Conservation (phyloP, 2,329 filamentous ascomycete species). For the Aureobasidium namibiae region DNA sequence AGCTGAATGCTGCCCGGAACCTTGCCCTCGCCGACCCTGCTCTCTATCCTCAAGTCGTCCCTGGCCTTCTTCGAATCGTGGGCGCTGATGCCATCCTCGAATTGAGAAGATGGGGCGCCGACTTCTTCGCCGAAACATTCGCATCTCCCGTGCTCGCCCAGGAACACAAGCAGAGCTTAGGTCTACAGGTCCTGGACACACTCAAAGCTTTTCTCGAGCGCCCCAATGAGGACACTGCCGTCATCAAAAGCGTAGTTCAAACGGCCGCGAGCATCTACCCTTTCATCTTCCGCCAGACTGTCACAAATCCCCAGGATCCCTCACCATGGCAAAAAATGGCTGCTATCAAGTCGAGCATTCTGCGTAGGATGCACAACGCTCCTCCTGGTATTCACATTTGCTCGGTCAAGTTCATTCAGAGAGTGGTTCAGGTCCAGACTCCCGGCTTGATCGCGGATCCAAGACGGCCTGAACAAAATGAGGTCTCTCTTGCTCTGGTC, state of each 20-base stretch:
- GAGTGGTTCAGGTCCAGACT: conserved; percentile 86
- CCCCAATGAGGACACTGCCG: conserved; percentile 61
- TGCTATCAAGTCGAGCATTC: conserved; percentile 78
- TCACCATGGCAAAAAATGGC: conserved; percentile 82
- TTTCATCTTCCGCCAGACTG: conserved; percentile 82
- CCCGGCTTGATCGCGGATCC: conserved; percentile 73
- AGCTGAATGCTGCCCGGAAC: conserved; percentile 83
- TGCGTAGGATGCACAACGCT: conserved; percentile 79
- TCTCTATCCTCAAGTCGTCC: conserved; percentile 87
- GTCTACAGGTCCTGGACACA: conserved; percentile 68
- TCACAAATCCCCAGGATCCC: conserved; percentile 74
- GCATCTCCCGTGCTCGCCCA: conserved; percentile 75
- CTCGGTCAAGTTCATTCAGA: conserved; percentile 95
- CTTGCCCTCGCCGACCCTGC: conserved; percentile 79
- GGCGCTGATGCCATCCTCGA: conserved; percentile 65
- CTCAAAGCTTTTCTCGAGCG: conserved; percentile 45
- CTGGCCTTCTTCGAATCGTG: conserved; percentile 87
- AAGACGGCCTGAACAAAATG: conserved; percentile 66
- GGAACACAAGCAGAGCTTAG: conserved; percentile 72
- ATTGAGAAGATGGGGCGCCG: conserved; percentile 88
- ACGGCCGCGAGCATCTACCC: conserved; percentile 89
- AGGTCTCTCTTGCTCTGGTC: conserved; percentile 80
- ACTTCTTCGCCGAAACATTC: conserved; percentile 94
- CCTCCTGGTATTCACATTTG: conserved; percentile 73
- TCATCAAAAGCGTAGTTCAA: conserved; percentile 81